phyloP scores from a whole-genome alignment of 2,329 filamentous ascomycete species.

The Lecanoromycetidae sp. region DNA sequence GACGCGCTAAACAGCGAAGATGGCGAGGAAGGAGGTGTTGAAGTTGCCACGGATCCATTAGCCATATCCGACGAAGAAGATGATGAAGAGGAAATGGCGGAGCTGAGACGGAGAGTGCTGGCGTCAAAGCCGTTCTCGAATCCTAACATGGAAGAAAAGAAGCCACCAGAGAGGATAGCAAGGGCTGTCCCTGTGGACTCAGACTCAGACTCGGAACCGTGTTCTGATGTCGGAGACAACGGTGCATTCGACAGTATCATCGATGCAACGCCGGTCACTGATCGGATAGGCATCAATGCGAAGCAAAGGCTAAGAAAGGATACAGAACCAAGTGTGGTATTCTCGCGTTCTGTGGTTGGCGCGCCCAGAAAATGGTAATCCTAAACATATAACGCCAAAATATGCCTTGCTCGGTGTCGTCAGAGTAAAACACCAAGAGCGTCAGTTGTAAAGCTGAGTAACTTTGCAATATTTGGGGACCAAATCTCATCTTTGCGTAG shows the following conservation, averaged over 20 bases:
- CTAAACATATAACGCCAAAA: too few relatives aligned
- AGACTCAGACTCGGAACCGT: constrained; percentile 58
- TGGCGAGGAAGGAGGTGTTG: constrained; percentile 34
- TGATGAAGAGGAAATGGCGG: constrained; percentile 85
- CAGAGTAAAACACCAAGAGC: too few relatives aligned
- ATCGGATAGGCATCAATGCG: constrained; percentile 61
- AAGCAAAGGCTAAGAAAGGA: constrained; percentile 45
- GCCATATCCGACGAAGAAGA: constrained; percentile 68
- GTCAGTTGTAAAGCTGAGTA: too few relatives aligned
- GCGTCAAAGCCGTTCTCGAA: constrained; percentile 80
- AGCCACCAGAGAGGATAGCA: constrained; percentile 52
- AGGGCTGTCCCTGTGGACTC: constrained; percentile 40
- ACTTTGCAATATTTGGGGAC: too few relatives aligned
- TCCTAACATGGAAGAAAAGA: constrained; percentile 36
- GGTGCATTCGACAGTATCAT: constrained; percentile 91
- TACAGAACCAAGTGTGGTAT: constrained; percentile 38
- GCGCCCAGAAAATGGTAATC: constrained; percentile 37
- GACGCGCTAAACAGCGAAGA: constrained; percentile 33
- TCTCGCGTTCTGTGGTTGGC: constrained; percentile 36
- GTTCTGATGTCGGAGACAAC: constrained; percentile 52
- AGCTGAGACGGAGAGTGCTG: constrained; percentile 78
- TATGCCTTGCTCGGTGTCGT: too few relatives aligned
- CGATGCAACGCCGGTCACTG: constrained; percentile 77
- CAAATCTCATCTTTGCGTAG: too few relatives aligned
- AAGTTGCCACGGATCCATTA: constrained; percentile 38